Base-by-base conservation (phyloP, 2,329 filamentous ascomycete species). In the Aspergillus persii region DNA sequence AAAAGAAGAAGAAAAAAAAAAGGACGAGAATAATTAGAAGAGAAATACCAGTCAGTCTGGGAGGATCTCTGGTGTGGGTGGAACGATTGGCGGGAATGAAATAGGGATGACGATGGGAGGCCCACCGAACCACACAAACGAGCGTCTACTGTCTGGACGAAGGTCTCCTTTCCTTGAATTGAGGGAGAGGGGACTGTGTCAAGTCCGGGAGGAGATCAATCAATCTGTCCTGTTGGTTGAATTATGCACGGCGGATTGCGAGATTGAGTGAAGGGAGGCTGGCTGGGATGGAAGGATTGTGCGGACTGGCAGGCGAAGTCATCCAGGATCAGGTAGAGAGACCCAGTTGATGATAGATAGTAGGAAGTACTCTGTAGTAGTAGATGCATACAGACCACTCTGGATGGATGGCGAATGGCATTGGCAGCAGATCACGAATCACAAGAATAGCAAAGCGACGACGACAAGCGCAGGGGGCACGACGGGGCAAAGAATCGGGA, bases 111-210 rank as follows among this genome's bases (percentile, higher is more conserved):
- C 71, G 71, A 69, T 68, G 66, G 65, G 62, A 57, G 72, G 72
- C 71, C 73, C 73, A 75, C 73, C 69, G 72, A 76, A 73, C 72
- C 73, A 74, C 71, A 74, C 68, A 72, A 68, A 73, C 55, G 48
- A 54, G 50, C 50, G 57, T 49, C 53, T 59, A 54, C 46, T 52
- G 57, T 49, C 53, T 59, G 53, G 51, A 55, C 44, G 53, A 55
- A 39, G 52, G 18, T 9, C 44, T 47, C 44, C 44, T 47, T 47
- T 47, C 44, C 44, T 26, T 50, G 49, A 33, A 50, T 50, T 23
- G 49, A 50, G 15, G 49, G 49, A 50, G 47, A 5, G 23, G 15
- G 6, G 4, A 23, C 26, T 27, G 3, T 12, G 26, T 18, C 29
- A 12, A 36, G 33, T 36, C 33, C 33, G 33, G 33, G 36, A 41